phyloP scores from a whole-genome alignment of 345 rosid species.

The Nephelium lappaceum region DNA sequence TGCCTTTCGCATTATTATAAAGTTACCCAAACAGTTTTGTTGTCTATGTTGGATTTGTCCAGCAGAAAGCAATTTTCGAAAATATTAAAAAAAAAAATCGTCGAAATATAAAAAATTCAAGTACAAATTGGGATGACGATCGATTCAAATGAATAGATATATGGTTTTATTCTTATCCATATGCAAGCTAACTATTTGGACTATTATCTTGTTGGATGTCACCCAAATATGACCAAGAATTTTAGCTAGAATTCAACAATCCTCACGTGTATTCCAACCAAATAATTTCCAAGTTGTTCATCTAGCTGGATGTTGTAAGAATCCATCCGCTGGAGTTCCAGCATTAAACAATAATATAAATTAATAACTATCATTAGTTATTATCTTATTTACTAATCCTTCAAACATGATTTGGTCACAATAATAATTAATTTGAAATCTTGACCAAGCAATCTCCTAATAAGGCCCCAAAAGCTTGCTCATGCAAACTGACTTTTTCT shows the following conservation, averaged over 20 bases:
- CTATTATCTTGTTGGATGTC: neutral
- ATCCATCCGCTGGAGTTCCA: neutral
- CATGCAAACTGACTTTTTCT: neutral
- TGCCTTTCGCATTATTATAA: too few species aligned
- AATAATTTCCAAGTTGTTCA: too few species aligned
- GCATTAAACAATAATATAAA: neutral
- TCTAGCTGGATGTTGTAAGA: neutral
- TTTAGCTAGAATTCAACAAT: neutral
- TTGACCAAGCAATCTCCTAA: neutral
- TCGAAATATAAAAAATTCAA: neutral
- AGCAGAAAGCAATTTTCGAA: neutral
- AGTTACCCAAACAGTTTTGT: neutral
- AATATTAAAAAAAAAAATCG: neutral
- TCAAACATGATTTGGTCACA: neutral
- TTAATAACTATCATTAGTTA: neutral
- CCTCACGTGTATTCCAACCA: neutral
- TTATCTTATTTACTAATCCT: neutral
- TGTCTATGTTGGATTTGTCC: neutral
- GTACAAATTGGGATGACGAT: neutral
- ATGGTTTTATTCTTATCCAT: conserved; percentile 1
- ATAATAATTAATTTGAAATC: neutral
- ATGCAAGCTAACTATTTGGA: neutral
- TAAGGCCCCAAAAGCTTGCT: neutral
- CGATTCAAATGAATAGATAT: neutral
- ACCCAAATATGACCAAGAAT: neutral